A percentile compares a stretch with the other conserved stretches of the same genome.
phyloP scores from a whole-genome alignment of 192 early-diverging fungal genomes.

The Coemansia sp. region DNA sequence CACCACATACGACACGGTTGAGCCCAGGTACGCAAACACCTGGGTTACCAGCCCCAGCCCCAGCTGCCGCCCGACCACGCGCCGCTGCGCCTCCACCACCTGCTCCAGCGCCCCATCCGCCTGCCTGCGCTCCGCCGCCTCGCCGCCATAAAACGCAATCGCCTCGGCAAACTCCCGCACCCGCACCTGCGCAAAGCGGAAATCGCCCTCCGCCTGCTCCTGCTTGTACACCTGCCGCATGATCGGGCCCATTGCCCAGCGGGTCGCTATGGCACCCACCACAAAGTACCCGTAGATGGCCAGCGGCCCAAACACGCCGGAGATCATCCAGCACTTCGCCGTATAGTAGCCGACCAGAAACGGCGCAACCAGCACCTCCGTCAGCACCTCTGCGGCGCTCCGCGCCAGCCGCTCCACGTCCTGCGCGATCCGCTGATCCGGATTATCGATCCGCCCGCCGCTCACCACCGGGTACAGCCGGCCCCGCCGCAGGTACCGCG shows the following conservation, averaged over 20 bases:
- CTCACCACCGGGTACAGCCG: conserved; percentile 60
- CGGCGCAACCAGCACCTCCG: conserved; percentile 69
- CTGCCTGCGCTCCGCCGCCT: conserved; percentile 58
- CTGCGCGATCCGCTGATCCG: conserved; percentile 88
- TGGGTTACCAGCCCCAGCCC: conserved; percentile 56
- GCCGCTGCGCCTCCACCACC: conserved; percentile 56
- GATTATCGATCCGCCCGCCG: conserved; percentile 66
- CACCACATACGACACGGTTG: conserved; percentile 76
- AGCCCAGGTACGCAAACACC: conserved; percentile 71
- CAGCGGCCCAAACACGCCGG: conserved; percentile 66
- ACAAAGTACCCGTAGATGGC: conserved; percentile 73
- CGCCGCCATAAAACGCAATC: conserved; percentile 80
- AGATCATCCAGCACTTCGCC: conserved; percentile 62
- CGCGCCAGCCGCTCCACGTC: conserved; percentile 78
- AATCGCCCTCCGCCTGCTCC: conserved; percentile 80
- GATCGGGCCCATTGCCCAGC: conserved; percentile 70
- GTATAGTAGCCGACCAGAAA: conserved; percentile 78
- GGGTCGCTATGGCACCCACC: conserved; percentile 59
- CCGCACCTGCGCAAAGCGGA: conserved; percentile 71
- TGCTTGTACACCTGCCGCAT: conserved; percentile 69
- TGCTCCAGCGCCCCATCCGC: conserved; percentile 58
- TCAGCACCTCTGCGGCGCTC: conserved; percentile 51
- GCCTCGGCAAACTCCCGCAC: conserved; percentile 72
- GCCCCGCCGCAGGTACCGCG: conserved; percentile 59
- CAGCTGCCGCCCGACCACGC: conserved; percentile 56